These are phyloP conservation scores for Didymellaceae sp. DNA, from an alignment of 2,329 filamentous ascomycete genomes.

Conservation along the genomic window DNA sequence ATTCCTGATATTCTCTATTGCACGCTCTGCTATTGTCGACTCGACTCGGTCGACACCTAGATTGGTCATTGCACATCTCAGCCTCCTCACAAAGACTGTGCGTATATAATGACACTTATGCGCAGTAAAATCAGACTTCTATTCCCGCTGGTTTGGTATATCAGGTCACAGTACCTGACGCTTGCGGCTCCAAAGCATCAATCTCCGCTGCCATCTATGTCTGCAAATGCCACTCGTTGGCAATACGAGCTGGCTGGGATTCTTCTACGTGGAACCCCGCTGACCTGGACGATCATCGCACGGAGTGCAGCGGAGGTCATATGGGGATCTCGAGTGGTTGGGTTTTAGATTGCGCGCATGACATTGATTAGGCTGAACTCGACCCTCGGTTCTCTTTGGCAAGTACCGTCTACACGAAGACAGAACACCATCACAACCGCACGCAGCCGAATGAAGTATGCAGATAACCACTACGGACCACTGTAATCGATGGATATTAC, in stretches of 20 bases:
- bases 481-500: background rate
- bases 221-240: background rate
- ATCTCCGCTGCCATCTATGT: slow-evolving; percentile 5
- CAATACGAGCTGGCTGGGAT: background rate
- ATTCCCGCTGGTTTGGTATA: no score
- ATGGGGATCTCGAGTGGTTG: slow-evolving; percentile 23
- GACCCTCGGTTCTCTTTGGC: slow-evolving; percentile 7
- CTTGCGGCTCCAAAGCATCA: slow-evolving; percentile 11
- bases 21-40: no score
- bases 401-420: slow-evolving; percentile 7
- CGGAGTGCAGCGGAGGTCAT: background rate
- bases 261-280: slow-evolving; percentile 5
- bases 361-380: slow-evolving; percentile 41
- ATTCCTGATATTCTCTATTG: no score
- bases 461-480: background rate
- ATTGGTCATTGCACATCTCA: no score
- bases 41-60: no score
- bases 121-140: no score
- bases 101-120: no score
- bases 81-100: no score
- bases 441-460: background rate
- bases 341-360: slow-evolving; percentile 37
- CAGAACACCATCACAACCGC: background rate
- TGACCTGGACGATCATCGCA: slow-evolving; percentile 1
- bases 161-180: no score